Percentiles rank a stretch among this genome's conserved stretches.
These are phyloP conservation scores for Oehlia diaphana DNA, from an alignment of 192 early-diverging fungal genomes.

Conservation along the genomic window DNA sequence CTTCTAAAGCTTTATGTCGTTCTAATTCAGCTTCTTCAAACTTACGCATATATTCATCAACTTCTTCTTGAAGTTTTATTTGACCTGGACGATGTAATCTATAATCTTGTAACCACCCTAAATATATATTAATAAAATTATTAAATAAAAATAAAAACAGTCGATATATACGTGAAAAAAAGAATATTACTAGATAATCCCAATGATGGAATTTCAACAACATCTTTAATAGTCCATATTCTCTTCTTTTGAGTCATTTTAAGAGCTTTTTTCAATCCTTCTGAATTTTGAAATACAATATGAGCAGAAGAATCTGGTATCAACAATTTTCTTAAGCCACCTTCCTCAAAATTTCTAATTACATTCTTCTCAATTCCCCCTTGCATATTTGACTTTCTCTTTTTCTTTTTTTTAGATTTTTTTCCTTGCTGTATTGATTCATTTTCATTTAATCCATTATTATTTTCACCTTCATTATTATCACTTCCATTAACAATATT, in stretches of 20 bases:
- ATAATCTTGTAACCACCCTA: conserved; percentile 48
- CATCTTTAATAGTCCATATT: conserved; percentile 55
- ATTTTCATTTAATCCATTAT: background rate
- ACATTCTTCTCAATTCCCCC: background rate
- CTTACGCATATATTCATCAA: conserved; percentile 73
- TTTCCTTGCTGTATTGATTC: background rate
- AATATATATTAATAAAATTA: background rate
- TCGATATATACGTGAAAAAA: background rate
- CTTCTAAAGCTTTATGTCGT: conserved; percentile 61
- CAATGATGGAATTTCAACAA: conserved; percentile 37
- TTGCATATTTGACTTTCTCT: background rate
- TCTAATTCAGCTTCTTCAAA: conserved; percentile 78
- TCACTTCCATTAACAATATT: background rate
- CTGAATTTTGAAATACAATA: conserved; percentile 67
- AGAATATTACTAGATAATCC: conserved; percentile 2
- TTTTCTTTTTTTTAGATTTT: conserved; percentile 5
- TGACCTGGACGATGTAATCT: conserved; percentile 24
- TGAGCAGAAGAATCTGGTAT: conserved; percentile 63
- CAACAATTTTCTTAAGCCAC: background rate
- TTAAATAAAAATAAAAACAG: background rate
- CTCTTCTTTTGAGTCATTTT: conserved; percentile 58
- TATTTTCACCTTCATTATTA: background rate
- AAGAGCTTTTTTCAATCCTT: conserved; percentile 62
- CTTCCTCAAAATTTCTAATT: background rate
- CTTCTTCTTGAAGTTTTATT: conserved; percentile 54